A percentile compares a stretch with the other conserved stretches of the same genome.
Conservation (phyloP, 495 filamentous ascomycete species). For the Talaromyces stipitatus region DNA sequence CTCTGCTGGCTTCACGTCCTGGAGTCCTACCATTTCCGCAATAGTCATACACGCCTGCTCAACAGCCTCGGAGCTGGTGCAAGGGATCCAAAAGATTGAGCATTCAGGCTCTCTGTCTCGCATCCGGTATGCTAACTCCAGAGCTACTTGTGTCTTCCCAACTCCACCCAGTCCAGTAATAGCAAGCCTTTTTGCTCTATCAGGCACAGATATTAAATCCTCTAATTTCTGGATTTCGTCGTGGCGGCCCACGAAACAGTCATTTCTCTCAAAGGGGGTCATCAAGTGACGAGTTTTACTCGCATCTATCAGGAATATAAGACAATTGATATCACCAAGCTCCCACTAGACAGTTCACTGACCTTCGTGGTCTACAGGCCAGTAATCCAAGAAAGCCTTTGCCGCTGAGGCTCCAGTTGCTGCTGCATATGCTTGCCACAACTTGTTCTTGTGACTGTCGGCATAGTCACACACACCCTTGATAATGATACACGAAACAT, state of each 20-base stretch:
- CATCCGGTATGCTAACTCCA: conserved; percentile 5
- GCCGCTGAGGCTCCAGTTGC: conserved; percentile 20
- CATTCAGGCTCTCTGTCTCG: conserved; percentile 12
- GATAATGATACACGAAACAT: conserved; percentile 27
- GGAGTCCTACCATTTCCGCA: conserved; percentile 16
- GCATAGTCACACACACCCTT: conserved; percentile 34
- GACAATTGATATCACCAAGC: neutral
- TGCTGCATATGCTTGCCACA: conserved; percentile 33
- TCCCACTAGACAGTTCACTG: neutral
- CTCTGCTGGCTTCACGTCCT: conserved; percentile 13
- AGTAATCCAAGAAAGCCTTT: conserved; percentile 14
- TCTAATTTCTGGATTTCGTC: conserved; percentile 1
- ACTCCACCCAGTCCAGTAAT: conserved; percentile 39
- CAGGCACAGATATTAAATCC: conserved; percentile 8
- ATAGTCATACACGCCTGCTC: conserved; percentile 33
- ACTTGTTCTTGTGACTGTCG: conserved; percentile 33
- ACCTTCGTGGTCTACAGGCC: neutral
- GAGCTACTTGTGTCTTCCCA: conserved; percentile 44
- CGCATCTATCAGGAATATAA: neutral
- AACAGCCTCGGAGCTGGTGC: conserved; percentile 24
- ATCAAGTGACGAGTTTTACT: neutral
- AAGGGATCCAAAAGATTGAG: conserved; percentile 39
- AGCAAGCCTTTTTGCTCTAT: conserved; percentile 14
- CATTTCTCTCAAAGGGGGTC: conserved; percentile 1
- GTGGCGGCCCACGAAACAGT: neutral